Percentiles rank a stretch among this genome's conserved stretches.
Conservation (phyloP, 2,329 filamentous ascomycete genomes). For the Talaromyces sp. region DNA sequence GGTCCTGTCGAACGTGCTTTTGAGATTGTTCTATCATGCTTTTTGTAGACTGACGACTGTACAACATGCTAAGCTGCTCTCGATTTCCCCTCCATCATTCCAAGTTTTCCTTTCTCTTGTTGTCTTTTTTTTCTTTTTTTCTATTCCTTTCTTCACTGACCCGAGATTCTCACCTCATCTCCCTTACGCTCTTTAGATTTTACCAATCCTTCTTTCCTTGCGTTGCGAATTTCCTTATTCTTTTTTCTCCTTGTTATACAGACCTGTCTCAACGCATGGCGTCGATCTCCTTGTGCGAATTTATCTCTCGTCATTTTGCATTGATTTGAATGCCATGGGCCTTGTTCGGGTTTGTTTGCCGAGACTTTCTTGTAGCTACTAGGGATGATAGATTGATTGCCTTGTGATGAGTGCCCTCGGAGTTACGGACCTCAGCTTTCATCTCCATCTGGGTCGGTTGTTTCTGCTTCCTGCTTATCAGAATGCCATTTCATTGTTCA, state of each 20-base stretch:
- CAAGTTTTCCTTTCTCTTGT: constrained; percentile 1
- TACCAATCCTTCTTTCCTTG: constrained; percentile 3
- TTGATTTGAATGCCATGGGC: constrained; percentile 1
- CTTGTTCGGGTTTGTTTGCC: constrained; percentile 11
- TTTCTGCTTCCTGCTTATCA: constrained; percentile 2
- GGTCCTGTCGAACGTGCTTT: constrained; percentile 35
- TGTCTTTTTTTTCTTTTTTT: constrained; percentile 8
- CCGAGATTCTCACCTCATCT: neutral
- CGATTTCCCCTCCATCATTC: constrained; percentile 10
- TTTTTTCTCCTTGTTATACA: constrained; percentile 16
- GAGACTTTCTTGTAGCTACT: constrained; percentile 19
- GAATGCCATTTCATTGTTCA: neutral
- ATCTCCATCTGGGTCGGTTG: constrained; percentile 4
- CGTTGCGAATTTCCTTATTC: neutral
- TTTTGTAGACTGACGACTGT: constrained; percentile 31
- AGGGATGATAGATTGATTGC: constrained; percentile 12
- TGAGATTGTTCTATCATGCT: constrained; percentile 28
- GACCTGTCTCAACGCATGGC: constrained; percentile 5
- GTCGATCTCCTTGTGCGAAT: constrained; percentile 12
- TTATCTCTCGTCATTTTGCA: constrained; percentile 9
- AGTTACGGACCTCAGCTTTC: constrained; percentile 16
- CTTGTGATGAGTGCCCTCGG: constrained; percentile 11
- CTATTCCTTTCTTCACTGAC: neutral
- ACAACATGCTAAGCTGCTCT: constrained; percentile 24
- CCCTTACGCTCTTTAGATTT: constrained; percentile 1